These are phyloP conservation scores for Mycena sanguinolenta DNA, from an alignment of 768 basidiomycete species.

Conservation along the genomic window DNA sequence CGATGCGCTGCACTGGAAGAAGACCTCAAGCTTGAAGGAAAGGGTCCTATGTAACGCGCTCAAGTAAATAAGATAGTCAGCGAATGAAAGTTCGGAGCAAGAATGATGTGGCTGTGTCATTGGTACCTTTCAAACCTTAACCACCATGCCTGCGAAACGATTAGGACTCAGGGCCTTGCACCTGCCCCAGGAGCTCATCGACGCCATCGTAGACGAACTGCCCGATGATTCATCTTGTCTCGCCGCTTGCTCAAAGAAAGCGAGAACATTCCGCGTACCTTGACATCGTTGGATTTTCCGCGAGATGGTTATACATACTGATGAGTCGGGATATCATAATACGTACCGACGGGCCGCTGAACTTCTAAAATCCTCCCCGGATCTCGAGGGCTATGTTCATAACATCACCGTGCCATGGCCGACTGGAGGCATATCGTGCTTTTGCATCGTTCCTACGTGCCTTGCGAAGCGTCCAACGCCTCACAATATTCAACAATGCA, in stretches of 20 bases:
- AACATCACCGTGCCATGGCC: background rate
- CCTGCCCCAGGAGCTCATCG: conserved; percentile 16
- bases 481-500: background rate
- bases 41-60: too few relatives aligned
- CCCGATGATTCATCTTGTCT: background rate
- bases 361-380: conserved; percentile 5
- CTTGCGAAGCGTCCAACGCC: conserved; percentile 5
- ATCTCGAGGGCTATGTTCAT: conserved; percentile 5
- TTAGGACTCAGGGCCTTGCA: background rate
- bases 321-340: background rate
- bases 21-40: too few relatives aligned
- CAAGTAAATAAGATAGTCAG: too few relatives aligned
- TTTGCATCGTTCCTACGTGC: conserved; percentile 1
- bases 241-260: conserved; percentile 1
- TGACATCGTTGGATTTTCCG: conserved; percentile 20
- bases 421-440: background rate
- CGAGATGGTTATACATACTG: background rate
- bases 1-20: too few relatives aligned
- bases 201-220: conserved; percentile 11
- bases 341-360: conserved; percentile 5
- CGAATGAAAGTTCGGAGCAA: too few relatives aligned
- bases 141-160: background rate
- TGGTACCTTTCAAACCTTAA: too few relatives aligned
- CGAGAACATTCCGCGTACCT: conserved; percentile 6
- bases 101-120: too few relatives aligned